These are phyloP conservation scores for Fallopia convolvulus DNA, from an alignment of 148 eudicot species.

Conservation along the genomic window DNA sequence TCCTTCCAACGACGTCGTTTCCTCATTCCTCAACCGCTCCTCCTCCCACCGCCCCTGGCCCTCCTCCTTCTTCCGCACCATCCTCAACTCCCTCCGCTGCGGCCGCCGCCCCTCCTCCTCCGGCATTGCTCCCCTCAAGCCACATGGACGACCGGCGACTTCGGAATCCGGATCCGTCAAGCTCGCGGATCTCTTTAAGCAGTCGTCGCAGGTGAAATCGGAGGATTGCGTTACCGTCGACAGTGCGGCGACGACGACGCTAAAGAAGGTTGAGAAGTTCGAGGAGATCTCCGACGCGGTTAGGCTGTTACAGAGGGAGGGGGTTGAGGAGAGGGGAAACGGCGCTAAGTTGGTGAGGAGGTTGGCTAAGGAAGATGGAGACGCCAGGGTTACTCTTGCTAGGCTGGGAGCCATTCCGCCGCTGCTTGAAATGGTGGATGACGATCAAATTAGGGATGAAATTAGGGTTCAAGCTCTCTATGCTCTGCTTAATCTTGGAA, in stretches of 20 bases:
- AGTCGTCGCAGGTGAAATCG: conserved; percentile 16
- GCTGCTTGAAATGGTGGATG: conserved; percentile 47
- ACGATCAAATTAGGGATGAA: not conserved
- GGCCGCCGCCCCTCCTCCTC: conserved; percentile 19
- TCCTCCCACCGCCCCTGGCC: conserved; percentile 1
- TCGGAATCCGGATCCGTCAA: not conserved
- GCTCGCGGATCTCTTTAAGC: conserved; percentile 52
- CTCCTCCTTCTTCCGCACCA: conserved; percentile 36
- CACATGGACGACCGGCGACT: not conserved
- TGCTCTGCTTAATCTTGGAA: conserved; percentile 82
- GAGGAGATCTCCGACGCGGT: conserved; percentile 54
- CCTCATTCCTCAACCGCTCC: not conserved
- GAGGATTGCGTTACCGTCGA: conserved; percentile 9
- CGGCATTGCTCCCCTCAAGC: not conserved
- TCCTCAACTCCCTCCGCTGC: conserved; percentile 47
- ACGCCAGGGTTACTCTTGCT: conserved; percentile 52
- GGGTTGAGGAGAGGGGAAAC: conserved; percentile 30
- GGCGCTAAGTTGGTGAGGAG: conserved; percentile 54
- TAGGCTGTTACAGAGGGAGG: conserved; percentile 30
- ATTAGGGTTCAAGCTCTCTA: conserved; percentile 60
- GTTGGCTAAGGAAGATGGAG: conserved; percentile 53
- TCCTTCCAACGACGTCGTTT: not conserved
- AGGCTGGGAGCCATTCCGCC: conserved; percentile 89
- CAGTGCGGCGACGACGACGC: conserved; percentile 19
- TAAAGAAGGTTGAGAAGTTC: conserved; percentile 26